These are phyloP conservation scores for Cladophialophora immunda DNA, from an alignment of 2,329 filamentous ascomycete genomes.

Conservation along the genomic window DNA sequence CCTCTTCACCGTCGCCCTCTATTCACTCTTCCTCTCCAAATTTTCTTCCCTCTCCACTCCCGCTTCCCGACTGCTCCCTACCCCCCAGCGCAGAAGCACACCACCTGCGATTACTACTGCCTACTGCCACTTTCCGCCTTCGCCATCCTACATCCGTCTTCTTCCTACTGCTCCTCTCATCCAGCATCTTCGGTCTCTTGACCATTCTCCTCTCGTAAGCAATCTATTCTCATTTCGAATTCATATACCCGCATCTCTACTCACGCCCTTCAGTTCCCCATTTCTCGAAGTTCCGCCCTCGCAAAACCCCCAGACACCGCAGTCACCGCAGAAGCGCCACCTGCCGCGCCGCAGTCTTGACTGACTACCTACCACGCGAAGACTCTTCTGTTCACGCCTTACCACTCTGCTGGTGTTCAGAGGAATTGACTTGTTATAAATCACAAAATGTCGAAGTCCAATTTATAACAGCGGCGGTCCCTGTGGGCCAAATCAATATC, in stretches of 20 bases:
- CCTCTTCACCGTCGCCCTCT: constrained; percentile 22
- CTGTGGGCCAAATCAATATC: constrained; percentile 42
- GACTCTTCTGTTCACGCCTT: constrained; percentile 12
- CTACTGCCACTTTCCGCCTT: constrained; percentile 14
- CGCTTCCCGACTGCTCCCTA: constrained; percentile 5
- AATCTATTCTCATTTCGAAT: constrained; percentile 15
- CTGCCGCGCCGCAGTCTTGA: constrained; percentile 11
- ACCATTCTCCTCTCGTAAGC: constrained; percentile 30
- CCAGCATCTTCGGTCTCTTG: constrained; percentile 26
- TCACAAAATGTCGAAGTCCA: constrained; percentile 47
- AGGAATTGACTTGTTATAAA: constrained; percentile 20
- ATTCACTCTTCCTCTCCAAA: constrained; percentile 19
- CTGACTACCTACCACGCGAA: background rate
- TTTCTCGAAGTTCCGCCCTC: constrained; percentile 3
- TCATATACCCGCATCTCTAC: constrained; percentile 20
- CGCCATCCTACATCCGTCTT: constrained; percentile 25
- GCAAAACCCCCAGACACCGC: background rate
- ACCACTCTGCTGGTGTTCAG: constrained; percentile 16
- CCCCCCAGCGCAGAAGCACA: constrained; percentile 10
- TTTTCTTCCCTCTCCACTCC: constrained; percentile 18
- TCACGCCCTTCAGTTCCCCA: constrained; percentile 17
- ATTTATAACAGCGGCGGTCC: constrained; percentile 55
- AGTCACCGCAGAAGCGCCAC: constrained; percentile 25
- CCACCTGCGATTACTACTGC: constrained; percentile 20
- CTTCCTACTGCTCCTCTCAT: constrained; percentile 27